Evolutionary conservation across 306 rosid genomes (phyloP).

Genomic region (Malus asiatica): DNA sequence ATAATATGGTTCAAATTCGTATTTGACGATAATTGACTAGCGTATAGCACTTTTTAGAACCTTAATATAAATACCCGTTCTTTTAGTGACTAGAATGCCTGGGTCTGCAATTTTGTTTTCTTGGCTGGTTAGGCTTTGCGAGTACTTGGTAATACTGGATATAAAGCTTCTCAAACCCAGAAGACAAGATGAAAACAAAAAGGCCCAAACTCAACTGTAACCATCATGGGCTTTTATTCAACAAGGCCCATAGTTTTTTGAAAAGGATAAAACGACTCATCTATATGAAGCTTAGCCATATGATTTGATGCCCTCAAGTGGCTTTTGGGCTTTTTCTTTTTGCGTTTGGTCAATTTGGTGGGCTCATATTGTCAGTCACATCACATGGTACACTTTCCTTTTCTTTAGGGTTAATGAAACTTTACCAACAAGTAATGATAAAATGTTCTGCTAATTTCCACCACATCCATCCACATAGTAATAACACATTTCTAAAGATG

Average conservation of each 20-base stretch:
- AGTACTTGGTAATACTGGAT: not conserved
- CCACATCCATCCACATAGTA: not conserved
- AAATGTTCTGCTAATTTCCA: not conserved
- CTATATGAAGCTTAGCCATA: not conserved
- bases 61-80: not conserved
- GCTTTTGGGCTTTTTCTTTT: not conserved
- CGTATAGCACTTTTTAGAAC: too few species aligned
- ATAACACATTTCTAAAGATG: not conserved
- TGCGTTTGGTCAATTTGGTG: not conserved
- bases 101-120: not conserved
- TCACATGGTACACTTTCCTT: not conserved
- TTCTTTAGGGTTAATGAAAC: not conserved
- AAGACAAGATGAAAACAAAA: not conserved
- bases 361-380: not conserved
- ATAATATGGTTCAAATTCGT: too few species aligned
- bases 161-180: not conserved
- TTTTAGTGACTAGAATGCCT: not conserved
- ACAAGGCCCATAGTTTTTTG: not conserved
- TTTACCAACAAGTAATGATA: not conserved
- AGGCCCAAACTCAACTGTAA: not conserved
- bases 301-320: not conserved
- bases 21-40: too few species aligned
- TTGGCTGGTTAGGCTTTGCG: not conserved
- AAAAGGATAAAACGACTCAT: not conserved
- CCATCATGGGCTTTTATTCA: not conserved